phyloP scores from a whole-genome alignment of 352 stramenopile species.

The Nothophytophthora sp. region DNA sequence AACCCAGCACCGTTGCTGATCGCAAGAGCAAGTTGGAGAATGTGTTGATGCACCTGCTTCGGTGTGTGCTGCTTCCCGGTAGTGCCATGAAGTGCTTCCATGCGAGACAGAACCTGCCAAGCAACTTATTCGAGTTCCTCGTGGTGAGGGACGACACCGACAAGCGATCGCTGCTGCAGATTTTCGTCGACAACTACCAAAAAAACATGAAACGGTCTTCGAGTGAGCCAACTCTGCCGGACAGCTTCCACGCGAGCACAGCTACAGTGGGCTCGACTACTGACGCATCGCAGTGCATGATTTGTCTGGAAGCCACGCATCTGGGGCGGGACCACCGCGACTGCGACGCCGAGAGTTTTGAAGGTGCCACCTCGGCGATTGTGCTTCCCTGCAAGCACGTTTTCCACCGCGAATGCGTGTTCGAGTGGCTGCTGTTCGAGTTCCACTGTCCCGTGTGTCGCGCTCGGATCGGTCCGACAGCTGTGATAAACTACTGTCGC shows the following conservation, averaged over 20 bases:
- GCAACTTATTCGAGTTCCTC: conserved; percentile 55
- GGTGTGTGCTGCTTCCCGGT: conserved; percentile 55
- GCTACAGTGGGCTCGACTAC: conserved; percentile 28
- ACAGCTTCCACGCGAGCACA: conserved; percentile 24
- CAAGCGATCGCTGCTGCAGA: conserved; percentile 62
- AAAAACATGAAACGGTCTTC: conserved; percentile 6
- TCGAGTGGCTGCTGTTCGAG: conserved; percentile 73
- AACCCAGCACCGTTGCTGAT: conserved; percentile 33
- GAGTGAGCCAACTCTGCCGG: background rate
- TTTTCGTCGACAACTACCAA: conserved; percentile 65
- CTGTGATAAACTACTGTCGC: conserved; percentile 47
- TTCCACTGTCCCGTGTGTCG: conserved; percentile 71
- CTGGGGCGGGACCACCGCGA: conserved; percentile 4
- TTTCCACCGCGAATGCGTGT: conserved; percentile 75
- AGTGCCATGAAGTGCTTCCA: conserved; percentile 63
- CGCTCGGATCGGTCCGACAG: conserved; percentile 43
- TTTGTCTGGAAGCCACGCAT: conserved; percentile 46
- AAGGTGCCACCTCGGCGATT: conserved; percentile 11
- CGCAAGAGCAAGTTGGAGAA: conserved; percentile 55
- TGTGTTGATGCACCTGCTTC: conserved; percentile 60
- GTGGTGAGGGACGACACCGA: conserved; percentile 39
- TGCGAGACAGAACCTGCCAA: conserved; percentile 40
- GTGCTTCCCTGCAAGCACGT: conserved; percentile 60
- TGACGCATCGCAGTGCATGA: conserved; percentile 34
- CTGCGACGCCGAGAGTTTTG: background rate